phyloP scores from a whole-genome alignment of 2,329 filamentous ascomycete genomes.

The Furcasterigmium sp. region DNA sequence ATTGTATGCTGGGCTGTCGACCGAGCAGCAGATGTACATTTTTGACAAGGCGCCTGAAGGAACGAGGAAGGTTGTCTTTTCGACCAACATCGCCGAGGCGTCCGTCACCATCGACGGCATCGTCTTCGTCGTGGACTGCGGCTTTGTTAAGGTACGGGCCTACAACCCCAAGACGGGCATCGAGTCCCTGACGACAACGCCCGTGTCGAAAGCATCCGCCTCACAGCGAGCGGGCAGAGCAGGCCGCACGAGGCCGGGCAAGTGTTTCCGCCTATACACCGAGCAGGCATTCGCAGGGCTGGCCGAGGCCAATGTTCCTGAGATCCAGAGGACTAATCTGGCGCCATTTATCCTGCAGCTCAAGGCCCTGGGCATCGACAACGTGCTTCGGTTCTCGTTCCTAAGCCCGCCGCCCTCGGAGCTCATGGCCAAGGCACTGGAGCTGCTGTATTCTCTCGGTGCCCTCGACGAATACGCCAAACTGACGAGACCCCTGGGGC shows the following conservation, averaged over 20 bases:
- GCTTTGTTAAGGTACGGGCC: conserved; percentile 83
- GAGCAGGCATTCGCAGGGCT: conserved; percentile 65
- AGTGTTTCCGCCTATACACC: conserved; percentile 91
- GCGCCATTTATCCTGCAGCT: conserved; percentile 85
- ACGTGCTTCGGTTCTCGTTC: conserved; percentile 86
- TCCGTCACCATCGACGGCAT: conserved; percentile 93
- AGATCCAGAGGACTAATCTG: conserved; percentile 88
- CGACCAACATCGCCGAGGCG: conserved; percentile 94
- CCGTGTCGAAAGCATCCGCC: conserved; percentile 88
- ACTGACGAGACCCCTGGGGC: conserved; percentile 81
- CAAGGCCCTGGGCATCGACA: conserved; percentile 92
- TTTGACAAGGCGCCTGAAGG: conserved; percentile 80
- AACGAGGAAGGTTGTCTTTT: conserved; percentile 84
- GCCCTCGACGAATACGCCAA: conserved; percentile 87
- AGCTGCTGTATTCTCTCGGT: conserved; percentile 80
- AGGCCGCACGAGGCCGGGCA: conserved; percentile 82
- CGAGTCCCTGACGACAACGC: conserved; percentile 75
- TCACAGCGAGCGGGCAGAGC: conserved; percentile 86
- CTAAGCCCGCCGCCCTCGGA: conserved; percentile 80
- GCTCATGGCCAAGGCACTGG: conserved; percentile 78
- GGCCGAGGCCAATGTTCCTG: conserved; percentile 70
- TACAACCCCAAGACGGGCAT: conserved; percentile 84
- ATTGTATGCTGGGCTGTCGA: conserved; percentile 82
- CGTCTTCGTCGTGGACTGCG: conserved; percentile 83
- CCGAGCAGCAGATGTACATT: conserved; percentile 91